Evolutionary conservation across 129 eudicot genomes (phyloP).

Genomic region (Erigeron canadensis): DNA sequence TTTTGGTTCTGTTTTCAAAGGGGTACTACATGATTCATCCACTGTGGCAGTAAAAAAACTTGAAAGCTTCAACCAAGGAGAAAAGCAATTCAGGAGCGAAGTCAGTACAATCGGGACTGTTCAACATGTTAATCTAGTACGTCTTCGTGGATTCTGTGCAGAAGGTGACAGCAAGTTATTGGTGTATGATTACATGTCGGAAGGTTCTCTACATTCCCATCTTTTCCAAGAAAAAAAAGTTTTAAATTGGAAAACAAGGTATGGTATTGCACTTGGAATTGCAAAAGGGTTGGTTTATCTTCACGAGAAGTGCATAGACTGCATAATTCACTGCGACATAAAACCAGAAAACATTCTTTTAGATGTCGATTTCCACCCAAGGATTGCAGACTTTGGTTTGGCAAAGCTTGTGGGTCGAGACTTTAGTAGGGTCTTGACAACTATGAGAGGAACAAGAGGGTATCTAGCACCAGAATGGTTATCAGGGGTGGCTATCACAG

Average conservation of each 20-base stretch:
- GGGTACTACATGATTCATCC: constrained; percentile 48
- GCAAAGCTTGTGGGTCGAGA: constrained; percentile 76
- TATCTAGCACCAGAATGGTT: constrained; percentile 81
- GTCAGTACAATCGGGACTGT: constrained; percentile 71
- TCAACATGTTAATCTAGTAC: constrained; percentile 71
- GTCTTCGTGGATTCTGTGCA: constrained; percentile 72
- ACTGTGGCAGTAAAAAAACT: constrained; percentile 72
- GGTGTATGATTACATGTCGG: constrained; percentile 75
- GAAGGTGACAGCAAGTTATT: constrained; percentile 46
- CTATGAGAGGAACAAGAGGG: constrained; percentile 68
- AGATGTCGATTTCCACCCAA: constrained; percentile 50
- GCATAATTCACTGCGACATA: constrained; percentile 81
- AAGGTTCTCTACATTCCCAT: constrained; percentile 58
- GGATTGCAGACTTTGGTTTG: constrained; percentile 65
- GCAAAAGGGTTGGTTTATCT: constrained; percentile 69
- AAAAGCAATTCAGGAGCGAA: constrained; percentile 74
- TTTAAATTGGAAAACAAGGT: constrained; percentile 56
- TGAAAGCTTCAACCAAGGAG: constrained; percentile 57
- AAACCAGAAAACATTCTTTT: constrained; percentile 73
- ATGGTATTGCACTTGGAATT: constrained; percentile 50
- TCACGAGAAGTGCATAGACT: constrained; percentile 66
- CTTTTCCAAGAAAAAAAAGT: constrained; percentile 37
- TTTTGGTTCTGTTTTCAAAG: constrained; percentile 62
- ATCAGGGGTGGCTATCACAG: constrained; percentile 62
- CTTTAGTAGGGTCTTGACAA: constrained; percentile 72